Conservation (phyloP, 169 alveolate genomes). For the Cryptosporidium baileyi region DNA sequence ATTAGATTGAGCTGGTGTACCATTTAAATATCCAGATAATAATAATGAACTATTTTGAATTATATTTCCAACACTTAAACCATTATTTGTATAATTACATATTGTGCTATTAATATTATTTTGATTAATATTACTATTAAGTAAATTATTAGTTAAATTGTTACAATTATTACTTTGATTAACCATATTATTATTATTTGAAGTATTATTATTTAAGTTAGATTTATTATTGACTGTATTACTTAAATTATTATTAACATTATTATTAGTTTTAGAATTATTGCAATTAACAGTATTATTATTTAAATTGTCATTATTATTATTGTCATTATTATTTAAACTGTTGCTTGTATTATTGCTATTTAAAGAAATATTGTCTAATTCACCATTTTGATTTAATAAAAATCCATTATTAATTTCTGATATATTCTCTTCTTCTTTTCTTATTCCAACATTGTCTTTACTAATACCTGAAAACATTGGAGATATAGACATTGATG, state of each 20-base stretch:
- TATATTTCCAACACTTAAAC: constrained; percentile 52
- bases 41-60: constrained; percentile 57
- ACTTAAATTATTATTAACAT: constrained; percentile 53
- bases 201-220: not conserved
- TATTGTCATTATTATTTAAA: not conserved
- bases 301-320: not conserved
- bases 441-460: not conserved
- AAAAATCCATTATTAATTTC: not conserved
- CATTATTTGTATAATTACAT: constrained; percentile 9
- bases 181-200: not conserved
- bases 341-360: too few species aligned
- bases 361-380: not conserved
- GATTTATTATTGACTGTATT: not conserved
- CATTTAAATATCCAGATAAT: constrained; percentile 56
- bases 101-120: not conserved
- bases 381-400: constrained; percentile 13
- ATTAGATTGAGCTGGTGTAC: constrained; percentile 64
- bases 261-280: not conserved
- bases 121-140: not conserved
- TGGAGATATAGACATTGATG: constrained; percentile 39
- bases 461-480: not conserved
- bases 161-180: too few species aligned
- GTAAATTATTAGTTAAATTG: not conserved
- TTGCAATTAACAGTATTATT: not conserved
- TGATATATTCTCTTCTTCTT: constrained; percentile 27